A percentile compares a stretch with the other conserved stretches of the same genome.
phyloP scores from a whole-genome alignment of 2,329 filamentous ascomycete species.

The Botrytis porri region DNA sequence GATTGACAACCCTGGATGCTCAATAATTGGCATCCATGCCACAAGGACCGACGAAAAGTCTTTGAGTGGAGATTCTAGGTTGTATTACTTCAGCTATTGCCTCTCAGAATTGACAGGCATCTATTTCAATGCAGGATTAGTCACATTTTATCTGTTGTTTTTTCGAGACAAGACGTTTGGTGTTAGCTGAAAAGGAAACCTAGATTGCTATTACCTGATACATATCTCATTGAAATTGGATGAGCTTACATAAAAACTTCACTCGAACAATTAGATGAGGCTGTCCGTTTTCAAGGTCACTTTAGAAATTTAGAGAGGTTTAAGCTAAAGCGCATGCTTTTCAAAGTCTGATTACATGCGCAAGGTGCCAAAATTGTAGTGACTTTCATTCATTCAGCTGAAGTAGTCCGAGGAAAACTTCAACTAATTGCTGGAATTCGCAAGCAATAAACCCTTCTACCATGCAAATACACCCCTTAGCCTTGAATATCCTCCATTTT shows the following conservation, averaged over 20 bases:
- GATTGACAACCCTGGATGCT: background rate
- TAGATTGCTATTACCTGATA: too few species aligned
- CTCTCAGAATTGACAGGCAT: background rate
- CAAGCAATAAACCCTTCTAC: background rate
- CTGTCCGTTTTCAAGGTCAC: background rate
- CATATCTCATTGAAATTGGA: background rate
- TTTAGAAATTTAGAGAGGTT: background rate
- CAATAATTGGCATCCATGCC: background rate
- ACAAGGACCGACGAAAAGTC: background rate
- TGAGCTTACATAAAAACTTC: background rate
- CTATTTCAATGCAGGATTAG: fast-evolving
- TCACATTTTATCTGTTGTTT: background rate
- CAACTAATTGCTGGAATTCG: too few species aligned
- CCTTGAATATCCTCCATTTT: background rate
- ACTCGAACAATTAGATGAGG: too few species aligned
- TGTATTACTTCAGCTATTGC: background rate
- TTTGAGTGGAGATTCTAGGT: background rate
- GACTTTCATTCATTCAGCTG: background rate
- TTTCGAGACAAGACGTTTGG: background rate
- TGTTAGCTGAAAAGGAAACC: background rate
- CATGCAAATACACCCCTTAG: background rate
- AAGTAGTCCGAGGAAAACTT: background rate
- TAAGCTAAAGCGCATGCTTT: background rate
- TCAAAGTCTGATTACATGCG: background rate
- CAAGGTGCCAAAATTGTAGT: background rate